These are phyloP conservation scores for Aspergillus sp. DNA, from an alignment of 2,329 filamentous ascomycete species.

Conservation along the genomic window DNA sequence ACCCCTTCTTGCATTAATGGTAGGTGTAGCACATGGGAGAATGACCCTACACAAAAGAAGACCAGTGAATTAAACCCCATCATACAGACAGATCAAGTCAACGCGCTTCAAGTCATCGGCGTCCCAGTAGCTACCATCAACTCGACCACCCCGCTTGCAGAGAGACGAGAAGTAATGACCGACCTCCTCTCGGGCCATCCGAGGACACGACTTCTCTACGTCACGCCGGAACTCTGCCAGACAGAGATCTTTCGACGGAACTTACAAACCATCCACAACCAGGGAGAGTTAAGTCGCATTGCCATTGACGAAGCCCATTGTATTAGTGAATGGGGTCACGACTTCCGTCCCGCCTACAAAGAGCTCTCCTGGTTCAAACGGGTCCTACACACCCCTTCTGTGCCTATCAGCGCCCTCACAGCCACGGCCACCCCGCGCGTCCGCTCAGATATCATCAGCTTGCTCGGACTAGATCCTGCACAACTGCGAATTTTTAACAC, in stretches of 20 bases:
- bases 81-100: slow-evolving; percentile 82
- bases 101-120: slow-evolving; percentile 69
- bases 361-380: slow-evolving; percentile 78
- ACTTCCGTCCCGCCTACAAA: slow-evolving; percentile 92
- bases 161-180: slow-evolving; percentile 68
- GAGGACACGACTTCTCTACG: slow-evolving; percentile 78
- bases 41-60: not conserved
- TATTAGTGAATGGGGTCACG: slow-evolving; percentile 97
- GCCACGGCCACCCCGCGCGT: slow-evolving; percentile 84
- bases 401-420: slow-evolving; percentile 89
- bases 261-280: slow-evolving; percentile 70
- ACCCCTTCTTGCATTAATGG: slow-evolving; percentile 86
- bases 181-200: slow-evolving; percentile 90
- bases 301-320: slow-evolving; percentile 95
- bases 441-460: slow-evolving; percentile 75
- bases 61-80: not conserved
- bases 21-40: slow-evolving; percentile 35
- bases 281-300: slow-evolving; percentile 81
- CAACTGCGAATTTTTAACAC: slow-evolving; percentile 75
- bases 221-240: slow-evolving; percentile 87
- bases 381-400: slow-evolving; percentile 66
- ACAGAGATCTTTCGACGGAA: slow-evolving; percentile 73
- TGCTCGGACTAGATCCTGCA: slow-evolving; percentile 65
- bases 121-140: slow-evolving; percentile 86
- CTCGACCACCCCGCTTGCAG: slow-evolving; percentile 68